Evolutionary conservation across 75 land plant genomes (phyloP), one percentile per base, ranked within the genome.

Genomic region (Isoetes taiwanensis): DNA sequence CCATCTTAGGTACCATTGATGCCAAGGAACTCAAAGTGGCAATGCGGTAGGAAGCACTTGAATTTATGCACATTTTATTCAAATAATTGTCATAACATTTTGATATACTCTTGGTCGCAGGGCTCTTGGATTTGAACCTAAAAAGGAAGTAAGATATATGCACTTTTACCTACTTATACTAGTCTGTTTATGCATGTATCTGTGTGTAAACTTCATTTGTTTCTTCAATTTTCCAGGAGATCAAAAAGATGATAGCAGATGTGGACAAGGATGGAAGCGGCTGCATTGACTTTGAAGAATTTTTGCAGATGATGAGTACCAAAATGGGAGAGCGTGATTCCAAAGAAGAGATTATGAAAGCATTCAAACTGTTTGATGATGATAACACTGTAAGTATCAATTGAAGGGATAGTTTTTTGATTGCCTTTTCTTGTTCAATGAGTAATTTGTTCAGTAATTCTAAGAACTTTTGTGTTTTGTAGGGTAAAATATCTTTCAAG

Each of bases 251-350:
- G 90, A 85, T 85, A 56, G 86, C 80, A 31, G 86, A 78, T 42
- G 75, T 85, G 33, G 87, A 85, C 57, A 82, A 82, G 57, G 86
- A 82, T 68, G 77, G 79, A 9, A 85, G 82, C 64, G 90, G 90
- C 0, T 60, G 82, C 1, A 82, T 85, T 56, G 90, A 85, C 41
- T 82, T 78, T 63, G 90, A 93, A 43, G 98, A 93, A 57, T 93
- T 93, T 72, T 62, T 73, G 27, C 74, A 81, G 56, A 93, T 93
- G 90, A 88, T 88, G 98, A 93, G 96, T 10, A 78, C 80, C 14
- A 93, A 93, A 57, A 84, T 88, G 57, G 96, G 98, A 25, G 98
- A 93, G 58, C 83, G 96, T 34, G 98, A 93, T 66, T 67, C 86
- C 14, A 79, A 76, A 56, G 96, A 90, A 32, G 95, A 93, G 55